These are phyloP conservation scores for Globisporangium yorkense DNA, from an alignment of 352 stramenopile genomes.

Conservation along the genomic window DNA sequence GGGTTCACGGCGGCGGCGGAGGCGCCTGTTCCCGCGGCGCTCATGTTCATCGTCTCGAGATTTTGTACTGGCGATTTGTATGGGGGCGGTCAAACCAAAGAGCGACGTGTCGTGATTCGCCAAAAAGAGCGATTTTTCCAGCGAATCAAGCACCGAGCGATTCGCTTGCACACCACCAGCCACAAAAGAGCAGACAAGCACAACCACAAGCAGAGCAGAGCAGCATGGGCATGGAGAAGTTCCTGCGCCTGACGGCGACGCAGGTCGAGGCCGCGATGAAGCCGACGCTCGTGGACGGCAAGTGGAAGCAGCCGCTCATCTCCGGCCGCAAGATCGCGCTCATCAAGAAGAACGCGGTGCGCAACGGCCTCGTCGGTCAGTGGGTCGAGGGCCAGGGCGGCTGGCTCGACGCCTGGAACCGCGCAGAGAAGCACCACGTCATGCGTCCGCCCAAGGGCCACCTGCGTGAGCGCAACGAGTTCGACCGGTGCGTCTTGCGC, in stretches of 20 bases:
- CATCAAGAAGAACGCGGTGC: conserved; percentile 75
- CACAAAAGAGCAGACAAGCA: neutral
- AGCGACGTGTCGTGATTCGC: neutral
- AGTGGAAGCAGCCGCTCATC: conserved; percentile 81
- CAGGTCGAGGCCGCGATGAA: conserved; percentile 80
- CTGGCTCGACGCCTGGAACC: conserved; percentile 76
- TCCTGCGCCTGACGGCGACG: conserved; percentile 63
- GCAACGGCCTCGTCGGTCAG: conserved; percentile 63
- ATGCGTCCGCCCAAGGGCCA: conserved; percentile 81
- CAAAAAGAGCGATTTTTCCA: neutral
- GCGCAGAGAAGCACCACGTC: conserved; percentile 78
- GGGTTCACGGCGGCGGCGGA: conserved; percentile 1
- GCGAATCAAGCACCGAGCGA: no score
- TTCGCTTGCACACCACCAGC: neutral
- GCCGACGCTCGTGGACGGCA: conserved; percentile 68
- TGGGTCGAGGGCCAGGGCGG: conserved; percentile 78
- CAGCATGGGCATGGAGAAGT: conserved; percentile 45
- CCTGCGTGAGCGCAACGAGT: conserved; percentile 77
- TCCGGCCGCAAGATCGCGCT: conserved; percentile 75
- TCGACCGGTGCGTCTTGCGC: conserved; percentile 50
- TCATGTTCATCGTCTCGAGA: conserved; percentile 3
- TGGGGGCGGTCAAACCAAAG: neutral
- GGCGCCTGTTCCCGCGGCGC: conserved; percentile 1
- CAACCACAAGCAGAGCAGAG: conserved; percentile 4
- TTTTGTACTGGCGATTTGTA: neutral